A percentile compares a stretch with the other conserved stretches of the same genome.
Evolutionary conservation across 2,329 filamentous ascomycete species (phyloP).

Genomic region (Penicillium rolfsii): DNA sequence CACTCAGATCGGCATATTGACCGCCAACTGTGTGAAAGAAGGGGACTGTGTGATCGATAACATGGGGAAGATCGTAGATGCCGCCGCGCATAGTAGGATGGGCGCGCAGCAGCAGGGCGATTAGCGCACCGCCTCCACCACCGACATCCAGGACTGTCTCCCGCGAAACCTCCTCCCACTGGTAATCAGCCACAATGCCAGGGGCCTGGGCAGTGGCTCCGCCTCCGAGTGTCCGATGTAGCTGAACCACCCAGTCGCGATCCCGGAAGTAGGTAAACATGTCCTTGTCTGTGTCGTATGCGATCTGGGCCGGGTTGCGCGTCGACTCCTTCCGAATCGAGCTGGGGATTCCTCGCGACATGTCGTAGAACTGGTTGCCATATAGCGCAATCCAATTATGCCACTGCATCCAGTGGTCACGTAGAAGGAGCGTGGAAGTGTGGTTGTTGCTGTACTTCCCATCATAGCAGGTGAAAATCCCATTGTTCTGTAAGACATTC

Average conservation of each 20-base stretch:
- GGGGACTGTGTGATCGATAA: constrained; percentile 38
- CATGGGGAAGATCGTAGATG: constrained; percentile 41
- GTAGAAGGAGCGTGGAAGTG: not conserved
- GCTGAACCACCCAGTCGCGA: constrained; percentile 33
- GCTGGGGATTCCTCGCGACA: constrained; percentile 46
- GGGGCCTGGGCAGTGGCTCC: not conserved
- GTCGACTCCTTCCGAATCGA: constrained; percentile 26
- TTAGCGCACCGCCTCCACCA: constrained; percentile 46
- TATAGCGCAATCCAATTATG: constrained; percentile 50
- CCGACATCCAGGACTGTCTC: constrained; percentile 33
- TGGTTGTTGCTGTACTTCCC: not conserved
- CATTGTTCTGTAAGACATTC: not conserved
- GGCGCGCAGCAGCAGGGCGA: constrained; percentile 40
- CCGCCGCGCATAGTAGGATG: constrained; percentile 38
- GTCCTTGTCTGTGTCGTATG: constrained; percentile 45
- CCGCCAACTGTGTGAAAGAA: constrained; percentile 35
- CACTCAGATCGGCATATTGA: constrained; percentile 38
- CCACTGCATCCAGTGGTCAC: constrained; percentile 51
- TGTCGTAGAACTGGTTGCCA: constrained; percentile 51
- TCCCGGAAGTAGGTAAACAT: constrained; percentile 49
- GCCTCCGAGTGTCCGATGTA: constrained; percentile 42
- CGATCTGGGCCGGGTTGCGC: constrained; percentile 44
- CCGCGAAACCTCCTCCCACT: not conserved
- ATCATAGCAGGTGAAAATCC: not conserved
- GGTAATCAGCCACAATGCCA: not conserved